Conservation (phyloP, 371 early-diverging fungal species). For the Circinella umbellata region DNA sequence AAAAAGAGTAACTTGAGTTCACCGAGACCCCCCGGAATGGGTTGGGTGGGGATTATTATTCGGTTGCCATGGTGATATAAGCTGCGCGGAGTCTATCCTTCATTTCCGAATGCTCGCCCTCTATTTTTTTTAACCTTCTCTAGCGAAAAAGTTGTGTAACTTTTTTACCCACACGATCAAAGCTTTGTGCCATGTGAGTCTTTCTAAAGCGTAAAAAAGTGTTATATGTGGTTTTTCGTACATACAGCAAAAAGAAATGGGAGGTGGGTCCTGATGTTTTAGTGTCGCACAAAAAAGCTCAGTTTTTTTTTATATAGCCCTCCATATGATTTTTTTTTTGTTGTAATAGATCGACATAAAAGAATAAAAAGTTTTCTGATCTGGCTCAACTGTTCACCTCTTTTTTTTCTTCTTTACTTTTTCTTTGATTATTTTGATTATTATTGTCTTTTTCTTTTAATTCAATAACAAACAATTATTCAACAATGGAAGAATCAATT, state of each 20-base stretch:
- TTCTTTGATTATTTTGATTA: neutral
- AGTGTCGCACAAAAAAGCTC: neutral
- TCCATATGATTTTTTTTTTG: too few species aligned
- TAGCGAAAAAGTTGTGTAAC: neutral
- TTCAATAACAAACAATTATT: neutral
- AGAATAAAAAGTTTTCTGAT: constrained; percentile 3
- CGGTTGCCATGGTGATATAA: too few species aligned
- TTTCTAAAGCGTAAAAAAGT: neutral
- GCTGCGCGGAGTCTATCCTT: constrained; percentile 12
- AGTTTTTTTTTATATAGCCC: too few species aligned
- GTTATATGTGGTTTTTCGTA: neutral
- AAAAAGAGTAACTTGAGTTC: neutral
- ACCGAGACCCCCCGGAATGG: constrained; percentile 9
- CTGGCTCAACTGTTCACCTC: constrained; percentile 1
- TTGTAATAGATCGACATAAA: too few species aligned
- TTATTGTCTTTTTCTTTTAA: neutral
- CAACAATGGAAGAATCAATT: neutral
- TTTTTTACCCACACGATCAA: neutral
- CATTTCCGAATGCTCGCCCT: constrained; percentile 11
- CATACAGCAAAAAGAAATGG: too few species aligned
- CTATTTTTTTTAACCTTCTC: neutral
- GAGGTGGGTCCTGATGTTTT: neutral
- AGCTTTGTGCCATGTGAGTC: constrained; percentile 3
- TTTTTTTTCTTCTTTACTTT: constrained; percentile 11
- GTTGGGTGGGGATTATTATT: too few species aligned